Evolutionary conservation across 2,329 filamentous ascomycete species (phyloP).

Genomic region (Ramichloridium luteum): DNA sequence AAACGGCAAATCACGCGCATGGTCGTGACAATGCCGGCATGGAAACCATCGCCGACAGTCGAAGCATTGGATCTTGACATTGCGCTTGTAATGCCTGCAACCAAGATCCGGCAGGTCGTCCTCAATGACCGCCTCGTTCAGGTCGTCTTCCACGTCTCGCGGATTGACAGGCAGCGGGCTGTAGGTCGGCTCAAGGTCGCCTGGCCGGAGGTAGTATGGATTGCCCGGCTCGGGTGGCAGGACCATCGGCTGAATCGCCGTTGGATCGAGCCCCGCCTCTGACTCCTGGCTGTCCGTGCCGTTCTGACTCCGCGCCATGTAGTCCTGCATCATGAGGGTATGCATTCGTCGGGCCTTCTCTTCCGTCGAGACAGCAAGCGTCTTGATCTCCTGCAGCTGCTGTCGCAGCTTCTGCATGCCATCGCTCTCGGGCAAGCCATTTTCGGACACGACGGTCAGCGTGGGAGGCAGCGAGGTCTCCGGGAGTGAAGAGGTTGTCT

Average conservation of each 20-base stretch:
- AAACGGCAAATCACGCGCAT: constrained; percentile 49
- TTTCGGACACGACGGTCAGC: no score
- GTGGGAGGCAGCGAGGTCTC: no score
- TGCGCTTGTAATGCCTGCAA: constrained; percentile 86
- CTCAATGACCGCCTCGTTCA: constrained; percentile 25
- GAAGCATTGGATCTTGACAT: constrained; percentile 89
- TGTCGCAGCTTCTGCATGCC: constrained; percentile 37
- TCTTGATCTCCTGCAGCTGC: constrained; percentile 37
- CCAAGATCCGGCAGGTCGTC: constrained; percentile 45
- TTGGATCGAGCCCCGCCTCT: not conserved
- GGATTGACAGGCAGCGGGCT: constrained; percentile 19
- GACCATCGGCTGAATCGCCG: constrained; percentile 6
- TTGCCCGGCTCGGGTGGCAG: constrained; percentile 23
- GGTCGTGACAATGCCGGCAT: constrained; percentile 90
- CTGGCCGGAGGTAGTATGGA: constrained; percentile 24
- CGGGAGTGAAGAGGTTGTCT: not conserved
- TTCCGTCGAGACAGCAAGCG: constrained; percentile 31
- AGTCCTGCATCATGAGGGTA: constrained; percentile 37
- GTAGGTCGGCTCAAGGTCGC: constrained; percentile 24
- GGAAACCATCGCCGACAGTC: constrained; percentile 88
- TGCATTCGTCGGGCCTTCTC: constrained; percentile 40
- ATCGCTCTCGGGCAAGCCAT: constrained; percentile 40
- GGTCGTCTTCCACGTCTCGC: constrained; percentile 27
- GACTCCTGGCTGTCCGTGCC: not conserved
- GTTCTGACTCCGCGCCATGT: constrained; percentile 17